Evolutionary conservation across 148 eudicot species (phyloP).

Genomic region (Diospyros lotus): DNA sequence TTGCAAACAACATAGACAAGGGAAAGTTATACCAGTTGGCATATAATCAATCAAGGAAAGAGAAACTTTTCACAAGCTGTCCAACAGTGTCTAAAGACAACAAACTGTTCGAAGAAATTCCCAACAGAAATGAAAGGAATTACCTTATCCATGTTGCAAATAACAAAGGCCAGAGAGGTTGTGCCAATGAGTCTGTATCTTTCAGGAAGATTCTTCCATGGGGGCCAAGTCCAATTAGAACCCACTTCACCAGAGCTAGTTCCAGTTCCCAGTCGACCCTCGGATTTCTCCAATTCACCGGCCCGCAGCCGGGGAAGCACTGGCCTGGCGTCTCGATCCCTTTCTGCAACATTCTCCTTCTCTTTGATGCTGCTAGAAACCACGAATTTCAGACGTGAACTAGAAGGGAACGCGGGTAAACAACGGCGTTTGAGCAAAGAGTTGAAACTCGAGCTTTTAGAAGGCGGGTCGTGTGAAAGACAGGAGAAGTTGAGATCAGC

Average conservation of each 20-base stretch:
- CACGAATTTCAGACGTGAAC: slow-evolving; percentile 22
- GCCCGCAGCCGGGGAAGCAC: slow-evolving; percentile 29
- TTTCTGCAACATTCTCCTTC: slow-evolving; percentile 29
- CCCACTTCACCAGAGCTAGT: slow-evolving; percentile 25
- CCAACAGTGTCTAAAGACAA: neutral
- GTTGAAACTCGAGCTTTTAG: slow-evolving; percentile 15
- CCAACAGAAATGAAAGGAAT: neutral
- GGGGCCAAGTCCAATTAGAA: slow-evolving; percentile 56
- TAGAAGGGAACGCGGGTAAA: slow-evolving; percentile 13
- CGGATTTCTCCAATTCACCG: slow-evolving; percentile 33
- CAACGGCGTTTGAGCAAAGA: slow-evolving; percentile 11
- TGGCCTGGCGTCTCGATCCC: slow-evolving; percentile 13
- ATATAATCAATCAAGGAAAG: neutral
- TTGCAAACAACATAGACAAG: slow-evolving; percentile 93
- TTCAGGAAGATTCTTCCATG: slow-evolving; percentile 78
- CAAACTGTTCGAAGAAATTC: neutral
- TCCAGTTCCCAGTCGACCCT: slow-evolving; percentile 20
- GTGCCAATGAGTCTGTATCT: slow-evolving; percentile 88
- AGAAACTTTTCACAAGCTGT: neutral
- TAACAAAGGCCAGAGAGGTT: slow-evolving; percentile 90
- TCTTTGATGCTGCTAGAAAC: slow-evolving; percentile 46
- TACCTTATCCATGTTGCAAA: slow-evolving; percentile 99
- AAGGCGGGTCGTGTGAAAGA: slow-evolving; percentile 11
- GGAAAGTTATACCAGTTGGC: slow-evolving; percentile 17
- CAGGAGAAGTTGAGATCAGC: slow-evolving; percentile 14